A percentile compares a stretch with the other conserved stretches of the same genome.
These are phyloP conservation scores for Asclepias syriaca DNA, from an alignment of 257 asterid species.

Conservation along the genomic window DNA sequence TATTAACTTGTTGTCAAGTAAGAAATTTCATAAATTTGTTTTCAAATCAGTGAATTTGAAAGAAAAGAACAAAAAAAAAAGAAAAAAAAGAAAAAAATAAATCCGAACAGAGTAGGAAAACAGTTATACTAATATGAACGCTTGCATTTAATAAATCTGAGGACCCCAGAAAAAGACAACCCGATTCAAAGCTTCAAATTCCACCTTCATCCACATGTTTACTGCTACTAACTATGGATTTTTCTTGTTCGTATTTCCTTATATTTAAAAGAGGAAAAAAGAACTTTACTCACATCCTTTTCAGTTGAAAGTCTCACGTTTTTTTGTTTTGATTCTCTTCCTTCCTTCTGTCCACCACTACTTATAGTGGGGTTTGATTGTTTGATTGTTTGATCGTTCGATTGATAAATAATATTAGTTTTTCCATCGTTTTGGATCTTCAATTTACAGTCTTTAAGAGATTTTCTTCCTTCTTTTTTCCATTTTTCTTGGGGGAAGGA, in stretches of 20 bases:
- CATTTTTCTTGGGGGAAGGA: neutral
- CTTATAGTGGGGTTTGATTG: neutral
- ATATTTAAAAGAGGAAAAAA: neutral
- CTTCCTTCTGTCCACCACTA: neutral
- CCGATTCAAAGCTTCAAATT: conserved; percentile 17
- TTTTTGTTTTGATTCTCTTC: neutral
- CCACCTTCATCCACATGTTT: neutral
- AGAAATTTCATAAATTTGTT: no score
- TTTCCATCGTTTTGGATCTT: neutral
- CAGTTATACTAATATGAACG: neutral
- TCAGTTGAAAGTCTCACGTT: neutral
- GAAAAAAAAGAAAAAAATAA: no score
- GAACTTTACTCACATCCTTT: neutral
- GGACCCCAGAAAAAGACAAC: neutral
- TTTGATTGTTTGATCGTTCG: neutral
- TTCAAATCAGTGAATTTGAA: no score
- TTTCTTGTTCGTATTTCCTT: neutral
- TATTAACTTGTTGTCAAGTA: no score
- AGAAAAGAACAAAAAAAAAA: no score
- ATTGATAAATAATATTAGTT: neutral
- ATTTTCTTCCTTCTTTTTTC: neutral
- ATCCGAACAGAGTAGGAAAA: no score
- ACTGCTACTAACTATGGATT: no score
- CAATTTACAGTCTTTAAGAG: neutral
- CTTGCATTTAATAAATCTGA: neutral